These are phyloP conservation scores for Nelumbo lutea DNA, from an alignment of 164 flowering plant species.

Conservation along the genomic window DNA sequence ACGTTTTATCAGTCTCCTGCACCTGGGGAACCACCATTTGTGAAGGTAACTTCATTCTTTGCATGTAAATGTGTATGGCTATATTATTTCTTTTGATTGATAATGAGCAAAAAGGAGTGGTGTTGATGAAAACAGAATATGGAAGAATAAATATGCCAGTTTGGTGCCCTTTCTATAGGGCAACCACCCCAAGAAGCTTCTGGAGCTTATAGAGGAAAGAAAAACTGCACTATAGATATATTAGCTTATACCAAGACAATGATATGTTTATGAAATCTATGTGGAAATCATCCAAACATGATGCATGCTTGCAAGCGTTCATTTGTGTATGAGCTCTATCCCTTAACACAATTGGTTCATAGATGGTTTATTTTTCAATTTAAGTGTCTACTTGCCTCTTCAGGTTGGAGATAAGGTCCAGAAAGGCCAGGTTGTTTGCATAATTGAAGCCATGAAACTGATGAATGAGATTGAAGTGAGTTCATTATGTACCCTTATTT, in stretches of 20 bases:
- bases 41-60: conserved; percentile 39
- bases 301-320: not conserved
- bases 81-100: too few relatives aligned
- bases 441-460: conserved; percentile 79
- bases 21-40: conserved; percentile 77
- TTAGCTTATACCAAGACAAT: too few relatives aligned
- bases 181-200: too few relatives aligned
- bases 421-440: conserved; percentile 75
- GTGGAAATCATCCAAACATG: not conserved
- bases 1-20: conserved; percentile 59
- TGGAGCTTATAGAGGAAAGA: too few relatives aligned
- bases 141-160: too few relatives aligned
- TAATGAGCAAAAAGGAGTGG: too few relatives aligned
- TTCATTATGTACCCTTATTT: not conserved
- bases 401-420: conserved; percentile 79
- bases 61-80: not conserved
- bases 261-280: not conserved
- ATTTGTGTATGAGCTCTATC: not conserved
- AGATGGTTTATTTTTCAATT: not conserved
- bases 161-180: too few relatives aligned
- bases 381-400: not conserved
- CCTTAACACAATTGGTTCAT: too few relatives aligned
- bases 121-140: too few relatives aligned
- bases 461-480: conserved; percentile 82
- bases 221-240: too few relatives aligned